Evolutionary conservation across 768 basidiomycete species (phyloP), one percentile per base, ranked within the genome.

Genomic region (Grammothele lineata): DNA sequence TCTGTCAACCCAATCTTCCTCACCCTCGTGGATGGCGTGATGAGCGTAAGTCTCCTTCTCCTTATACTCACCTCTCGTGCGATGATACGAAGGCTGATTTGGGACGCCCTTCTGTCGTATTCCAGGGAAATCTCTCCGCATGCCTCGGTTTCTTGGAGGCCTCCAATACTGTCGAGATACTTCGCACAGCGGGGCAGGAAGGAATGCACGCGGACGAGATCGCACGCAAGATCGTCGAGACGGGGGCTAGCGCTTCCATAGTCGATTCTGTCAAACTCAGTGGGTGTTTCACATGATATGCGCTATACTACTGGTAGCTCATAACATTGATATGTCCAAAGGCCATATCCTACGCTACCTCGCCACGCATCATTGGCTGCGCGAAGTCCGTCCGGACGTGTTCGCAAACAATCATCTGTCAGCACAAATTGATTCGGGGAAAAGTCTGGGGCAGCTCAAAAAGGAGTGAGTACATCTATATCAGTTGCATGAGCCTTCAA

Each of bases 151-250:
- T 53, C 10, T 11, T 50, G 21, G 49, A 44, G 35, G 23, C 39
- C 14, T 26, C 43, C 3, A 80, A 88, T 57, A 72, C 80, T 25
- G 74, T 75, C 4, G 87, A 89, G 57, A 77, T 88, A 15, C 68
- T 90, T 1, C 75, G 82, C 15, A 82, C 81, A 47, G 78, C 80
- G 14, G 84, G 83, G 2, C 68, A 75, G 0, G 51, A 58, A 12
- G 76, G 76, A 7, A 53, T 78, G 42, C 76, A 77, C 55, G 76
- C 76, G 18, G 58, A 73, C 23, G 64, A 65, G 30, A 60, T 69
- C 40, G 62, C 27, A 6, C 4, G n/a, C 12, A 45, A 45, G 41
- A 22, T 34, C 24, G 22, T 34, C 1, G 55, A 47, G 17, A 12
- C 40, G 6, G n/a, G n/a, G n/a, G n/a, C n/a, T 30, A 36, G 35